These are phyloP conservation scores for Tylopilus cervinicoccineus DNA, from an alignment of 768 basidiomycete species.

Conservation along the genomic window DNA sequence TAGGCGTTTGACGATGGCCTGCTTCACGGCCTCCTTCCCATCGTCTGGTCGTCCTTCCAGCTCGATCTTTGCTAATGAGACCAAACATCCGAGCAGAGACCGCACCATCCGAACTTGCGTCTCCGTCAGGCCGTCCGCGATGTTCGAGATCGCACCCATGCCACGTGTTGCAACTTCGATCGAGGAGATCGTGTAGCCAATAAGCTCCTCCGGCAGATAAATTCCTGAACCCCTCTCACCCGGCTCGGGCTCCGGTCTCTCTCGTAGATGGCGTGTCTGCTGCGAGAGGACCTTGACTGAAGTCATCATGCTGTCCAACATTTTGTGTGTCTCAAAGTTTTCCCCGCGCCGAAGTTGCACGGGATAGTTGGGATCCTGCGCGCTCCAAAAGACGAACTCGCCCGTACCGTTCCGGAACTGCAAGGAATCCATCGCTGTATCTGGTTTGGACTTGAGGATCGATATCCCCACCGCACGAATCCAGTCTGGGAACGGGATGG, in stretches of 20 bases:
- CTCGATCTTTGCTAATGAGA: slow-evolving; percentile 59
- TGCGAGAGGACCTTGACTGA: slow-evolving; percentile 76
- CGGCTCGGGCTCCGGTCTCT: slow-evolving; percentile 65
- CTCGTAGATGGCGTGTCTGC: slow-evolving; percentile 80
- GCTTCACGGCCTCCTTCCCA: slow-evolving; percentile 71
- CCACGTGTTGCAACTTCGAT: slow-evolving; percentile 84
- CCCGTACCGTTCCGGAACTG: slow-evolving; percentile 80
- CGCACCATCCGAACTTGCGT: slow-evolving; percentile 74
- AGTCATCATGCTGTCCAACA: slow-evolving; percentile 84
- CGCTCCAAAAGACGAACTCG: slow-evolving; percentile 87
- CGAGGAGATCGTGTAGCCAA: slow-evolving; percentile 81
- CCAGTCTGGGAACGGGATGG: slow-evolving; percentile 78
- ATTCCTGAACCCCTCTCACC: slow-evolving; percentile 79
- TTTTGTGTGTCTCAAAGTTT: slow-evolving; percentile 61
- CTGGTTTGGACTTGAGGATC: slow-evolving; percentile 80
- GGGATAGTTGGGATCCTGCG: slow-evolving; percentile 71
- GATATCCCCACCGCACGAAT: slow-evolving; percentile 86
- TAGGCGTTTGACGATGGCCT: slow-evolving; percentile 84
- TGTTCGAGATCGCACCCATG: slow-evolving; percentile 38
- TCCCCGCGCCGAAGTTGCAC: slow-evolving; percentile 51
- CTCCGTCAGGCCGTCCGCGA: slow-evolving; percentile 68
- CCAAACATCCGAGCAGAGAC: slow-evolving; percentile 67
- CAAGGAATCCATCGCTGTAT: slow-evolving; percentile 63
- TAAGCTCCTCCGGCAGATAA: slow-evolving; percentile 87
- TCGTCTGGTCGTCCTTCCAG: slow-evolving; percentile 71